phyloP scores from a whole-genome alignment of 768 basidiomycete genomes.

The Boletus rubescentipes region DNA sequence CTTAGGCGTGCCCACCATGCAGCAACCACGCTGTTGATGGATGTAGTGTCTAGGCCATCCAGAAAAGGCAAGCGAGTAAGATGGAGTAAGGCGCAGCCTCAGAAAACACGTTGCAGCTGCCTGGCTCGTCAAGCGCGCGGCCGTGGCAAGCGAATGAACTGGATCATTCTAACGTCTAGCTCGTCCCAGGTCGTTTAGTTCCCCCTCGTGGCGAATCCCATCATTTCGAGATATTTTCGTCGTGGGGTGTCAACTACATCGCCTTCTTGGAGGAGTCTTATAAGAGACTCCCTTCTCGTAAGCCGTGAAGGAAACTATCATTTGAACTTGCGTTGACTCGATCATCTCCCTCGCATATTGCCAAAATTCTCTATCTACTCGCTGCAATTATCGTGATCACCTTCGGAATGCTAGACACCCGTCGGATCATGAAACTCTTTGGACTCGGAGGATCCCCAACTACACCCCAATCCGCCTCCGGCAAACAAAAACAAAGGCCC shows the following conservation, averaged over 20 bases:
- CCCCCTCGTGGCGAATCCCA: conserved; percentile 22
- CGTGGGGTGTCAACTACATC: conserved; percentile 19
- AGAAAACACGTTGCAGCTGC: conserved; percentile 25
- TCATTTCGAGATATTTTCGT: conserved; percentile 17
- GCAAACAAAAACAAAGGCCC: conserved; percentile 21
- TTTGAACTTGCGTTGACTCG: conserved; percentile 12
- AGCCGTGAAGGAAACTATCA: conserved; percentile 14
- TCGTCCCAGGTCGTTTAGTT: background rate
- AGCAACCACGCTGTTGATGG: conserved; percentile 19
- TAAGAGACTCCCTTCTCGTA: conserved; percentile 22
- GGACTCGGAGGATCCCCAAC: conserved; percentile 30
- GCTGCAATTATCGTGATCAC: conserved; percentile 17
- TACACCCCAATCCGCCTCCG: conserved; percentile 21
- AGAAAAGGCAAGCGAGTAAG: conserved; percentile 28
- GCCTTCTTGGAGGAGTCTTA: conserved; percentile 27
- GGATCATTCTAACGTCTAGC: conserved; percentile 3
- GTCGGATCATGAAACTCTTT: conserved; percentile 33
- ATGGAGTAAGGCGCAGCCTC: conserved; percentile 19
- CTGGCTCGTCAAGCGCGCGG: conserved; percentile 10
- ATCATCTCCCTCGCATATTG: conserved; percentile 9
- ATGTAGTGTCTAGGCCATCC: conserved; percentile 12
- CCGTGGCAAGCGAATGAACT: conserved; percentile 11
- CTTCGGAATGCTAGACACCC: conserved; percentile 34
- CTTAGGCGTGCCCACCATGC: conserved; percentile 18
- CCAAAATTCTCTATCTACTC: conserved; percentile 31